phyloP scores from a whole-genome alignment of 495 filamentous ascomycete genomes.

The Cairneyella variabilis region DNA sequence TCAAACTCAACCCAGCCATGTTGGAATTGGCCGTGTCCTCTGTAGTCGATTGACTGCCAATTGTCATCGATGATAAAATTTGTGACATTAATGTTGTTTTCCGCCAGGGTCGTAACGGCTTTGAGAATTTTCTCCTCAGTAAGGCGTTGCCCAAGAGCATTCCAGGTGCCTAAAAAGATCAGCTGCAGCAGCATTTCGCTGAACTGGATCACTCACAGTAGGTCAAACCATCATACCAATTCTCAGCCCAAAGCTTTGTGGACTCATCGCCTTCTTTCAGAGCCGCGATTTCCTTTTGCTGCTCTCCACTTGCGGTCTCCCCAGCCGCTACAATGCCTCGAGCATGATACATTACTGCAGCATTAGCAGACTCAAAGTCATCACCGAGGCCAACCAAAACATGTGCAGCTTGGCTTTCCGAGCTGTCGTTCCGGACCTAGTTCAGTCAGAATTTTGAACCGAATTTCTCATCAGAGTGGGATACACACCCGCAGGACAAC shows the following conservation, averaged over 20 bases:
- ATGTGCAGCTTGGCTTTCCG: slow-evolving; percentile 45
- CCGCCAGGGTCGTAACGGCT: slow-evolving; percentile 67
- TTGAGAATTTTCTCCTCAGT: slow-evolving; percentile 74
- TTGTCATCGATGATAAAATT: slow-evolving; percentile 94
- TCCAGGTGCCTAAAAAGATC: slow-evolving; percentile 83
- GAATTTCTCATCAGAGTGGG: no score
- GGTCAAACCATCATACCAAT: slow-evolving; percentile 82
- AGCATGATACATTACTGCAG: slow-evolving; percentile 82
- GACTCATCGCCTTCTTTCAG: slow-evolving; percentile 38
- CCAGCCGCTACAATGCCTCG: slow-evolving; percentile 57
- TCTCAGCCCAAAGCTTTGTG: slow-evolving; percentile 64
- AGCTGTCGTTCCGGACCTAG: slow-evolving; percentile 60
- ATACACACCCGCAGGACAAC: slow-evolving; percentile 59
- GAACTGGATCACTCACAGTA: slow-evolving; percentile 45
- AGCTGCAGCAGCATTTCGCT: neutral
- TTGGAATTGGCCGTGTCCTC: slow-evolving; percentile 40
- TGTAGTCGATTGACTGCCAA: slow-evolving; percentile 76
- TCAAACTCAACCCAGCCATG: slow-evolving; percentile 71
- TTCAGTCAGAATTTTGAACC: no score
- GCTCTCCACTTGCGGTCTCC: slow-evolving; percentile 30
- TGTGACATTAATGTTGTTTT: slow-evolving; percentile 69
- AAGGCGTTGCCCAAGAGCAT: slow-evolving; percentile 77
- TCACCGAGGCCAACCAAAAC: slow-evolving; percentile 70
- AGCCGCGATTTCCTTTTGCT: slow-evolving; percentile 41
- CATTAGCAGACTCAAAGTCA: slow-evolving; percentile 71